Conservation (phyloP, 139 green algal genomes). For the Chlorella sp. region DNA sequence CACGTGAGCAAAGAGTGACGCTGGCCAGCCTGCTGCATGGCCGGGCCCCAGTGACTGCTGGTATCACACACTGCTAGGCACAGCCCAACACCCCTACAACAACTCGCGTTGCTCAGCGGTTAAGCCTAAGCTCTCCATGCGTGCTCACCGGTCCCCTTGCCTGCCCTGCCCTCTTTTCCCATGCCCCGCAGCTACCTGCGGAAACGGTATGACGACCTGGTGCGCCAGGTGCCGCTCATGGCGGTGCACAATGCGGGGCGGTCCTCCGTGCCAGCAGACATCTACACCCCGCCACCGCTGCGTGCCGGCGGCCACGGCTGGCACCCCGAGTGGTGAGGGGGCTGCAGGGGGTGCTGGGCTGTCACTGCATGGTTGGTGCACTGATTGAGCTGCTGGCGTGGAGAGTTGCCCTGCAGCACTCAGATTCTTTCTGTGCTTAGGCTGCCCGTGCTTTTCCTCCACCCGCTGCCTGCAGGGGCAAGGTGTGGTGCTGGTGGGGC, state of each 20-base stretch:
- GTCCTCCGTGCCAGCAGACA: constrained; percentile 43
- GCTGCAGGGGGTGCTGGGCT: neutral
- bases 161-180: neutral
- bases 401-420: too few species aligned
- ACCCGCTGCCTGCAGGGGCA: constrained; percentile 24
- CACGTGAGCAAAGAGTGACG: too few species aligned
- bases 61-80: too few species aligned
- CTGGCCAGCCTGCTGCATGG: too few species aligned
- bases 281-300: constrained; percentile 64
- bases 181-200: constrained; percentile 43
- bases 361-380: too few species aligned
- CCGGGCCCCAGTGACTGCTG: too few species aligned
- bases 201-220: constrained; percentile 55
- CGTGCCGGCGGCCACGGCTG: constrained; percentile 50
- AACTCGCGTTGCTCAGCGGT: too few species aligned
- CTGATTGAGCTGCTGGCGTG: too few species aligned
- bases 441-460: too few species aligned
- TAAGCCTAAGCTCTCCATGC: too few species aligned
- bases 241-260: constrained; percentile 46
- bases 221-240: constrained; percentile 61
- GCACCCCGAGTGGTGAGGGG: constrained; percentile 64
- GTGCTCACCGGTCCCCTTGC: too few species aligned
- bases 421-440: neutral
- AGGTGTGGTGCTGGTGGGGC: constrained; percentile 50
- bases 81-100: too few species aligned